Conservation (phyloP, 2,329 filamentous ascomycete genomes). For the Scortechinia acanthostroma region DNA sequence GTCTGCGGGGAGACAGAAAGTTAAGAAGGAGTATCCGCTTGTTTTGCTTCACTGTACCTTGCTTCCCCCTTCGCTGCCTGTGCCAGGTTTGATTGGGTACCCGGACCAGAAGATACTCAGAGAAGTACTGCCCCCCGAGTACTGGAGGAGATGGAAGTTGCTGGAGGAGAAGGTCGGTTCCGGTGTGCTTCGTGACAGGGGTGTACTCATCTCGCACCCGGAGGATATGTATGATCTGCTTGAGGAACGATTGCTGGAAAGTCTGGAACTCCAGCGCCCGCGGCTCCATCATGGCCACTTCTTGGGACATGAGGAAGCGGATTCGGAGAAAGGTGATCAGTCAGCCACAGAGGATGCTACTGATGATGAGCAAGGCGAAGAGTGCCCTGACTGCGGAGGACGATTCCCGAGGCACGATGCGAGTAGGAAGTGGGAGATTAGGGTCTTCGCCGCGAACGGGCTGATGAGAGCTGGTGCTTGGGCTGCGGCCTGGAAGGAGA, state of each 20-base stretch:
- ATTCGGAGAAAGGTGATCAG: conserved; percentile 6
- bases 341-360: conserved; percentile 5
- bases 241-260: conserved; percentile 53
- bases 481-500: conserved; percentile 66
- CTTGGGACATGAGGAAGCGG: conserved; percentile 19
- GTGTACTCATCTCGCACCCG: conserved; percentile 55
- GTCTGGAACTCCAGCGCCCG: conserved; percentile 43
- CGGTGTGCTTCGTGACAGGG: conserved; percentile 45
- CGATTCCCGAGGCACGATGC: conserved; percentile 32
- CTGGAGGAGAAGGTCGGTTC: conserved; percentile 44
- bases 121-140: conserved; percentile 35
- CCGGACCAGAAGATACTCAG: conserved; percentile 32
- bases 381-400: conserved; percentile 40
- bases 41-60: conserved; percentile 54
- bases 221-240: conserved; percentile 53
- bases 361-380: conserved; percentile 18
- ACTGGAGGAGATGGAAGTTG: conserved; percentile 35
- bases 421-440: conserved; percentile 32
- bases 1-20: conserved; percentile 17
- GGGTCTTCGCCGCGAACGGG: conserved; percentile 66
- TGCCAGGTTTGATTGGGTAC: conserved; percentile 22
- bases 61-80: conserved; percentile 39
- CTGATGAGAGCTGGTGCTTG: conserved; percentile 66
- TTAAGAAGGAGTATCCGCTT: conserved; percentile 40
- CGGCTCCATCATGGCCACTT: conserved; percentile 53